Evolutionary conservation across 495 filamentous ascomycete genomes (phyloP).

Genomic region (Entonaema liquescens): DNA sequence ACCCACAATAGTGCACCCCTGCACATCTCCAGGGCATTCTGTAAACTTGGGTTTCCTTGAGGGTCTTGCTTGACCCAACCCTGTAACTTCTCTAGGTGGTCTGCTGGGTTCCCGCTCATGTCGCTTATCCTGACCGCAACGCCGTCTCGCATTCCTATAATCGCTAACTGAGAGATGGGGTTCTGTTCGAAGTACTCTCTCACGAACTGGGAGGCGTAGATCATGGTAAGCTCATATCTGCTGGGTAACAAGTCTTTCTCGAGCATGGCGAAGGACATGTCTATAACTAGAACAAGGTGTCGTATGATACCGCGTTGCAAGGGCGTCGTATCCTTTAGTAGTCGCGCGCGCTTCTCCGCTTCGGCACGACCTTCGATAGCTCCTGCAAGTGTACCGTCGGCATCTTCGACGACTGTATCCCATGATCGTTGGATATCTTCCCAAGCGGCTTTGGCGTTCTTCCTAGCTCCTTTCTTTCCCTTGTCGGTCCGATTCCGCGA

Average conservation of each 20-base stretch:
- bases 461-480: conserved; percentile 42
- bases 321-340: conserved; percentile 91
- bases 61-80: conserved; percentile 80
- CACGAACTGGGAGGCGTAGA: conserved; percentile 87
- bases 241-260: conserved; percentile 95
- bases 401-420: conserved; percentile 55
- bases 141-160: conserved; percentile 91
- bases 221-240: conserved; percentile 80
- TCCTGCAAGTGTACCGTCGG: conserved; percentile 52
- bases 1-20: conserved; percentile 83
- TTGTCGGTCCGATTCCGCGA: conserved; percentile 40
- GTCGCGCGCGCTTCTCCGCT: conserved; percentile 57
- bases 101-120: conserved; percentile 88
- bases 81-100: conserved; percentile 80
- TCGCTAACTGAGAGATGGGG: conserved; percentile 93
- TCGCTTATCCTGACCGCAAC: conserved; percentile 85
- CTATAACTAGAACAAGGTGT: conserved; percentile 89
- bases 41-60: conserved; percentile 86
- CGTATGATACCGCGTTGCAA: conserved; percentile 96
- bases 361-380: conserved; percentile 51
- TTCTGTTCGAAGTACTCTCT: conserved; percentile 98
- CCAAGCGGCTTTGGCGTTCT: conserved; percentile 53
- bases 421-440: conserved; percentile 59
- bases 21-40: conserved; percentile 96
- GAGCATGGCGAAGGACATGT: conserved; percentile 90